Evolutionary conservation across 768 basidiomycete genomes (phyloP).

Genomic region (Boletus edulis): DNA sequence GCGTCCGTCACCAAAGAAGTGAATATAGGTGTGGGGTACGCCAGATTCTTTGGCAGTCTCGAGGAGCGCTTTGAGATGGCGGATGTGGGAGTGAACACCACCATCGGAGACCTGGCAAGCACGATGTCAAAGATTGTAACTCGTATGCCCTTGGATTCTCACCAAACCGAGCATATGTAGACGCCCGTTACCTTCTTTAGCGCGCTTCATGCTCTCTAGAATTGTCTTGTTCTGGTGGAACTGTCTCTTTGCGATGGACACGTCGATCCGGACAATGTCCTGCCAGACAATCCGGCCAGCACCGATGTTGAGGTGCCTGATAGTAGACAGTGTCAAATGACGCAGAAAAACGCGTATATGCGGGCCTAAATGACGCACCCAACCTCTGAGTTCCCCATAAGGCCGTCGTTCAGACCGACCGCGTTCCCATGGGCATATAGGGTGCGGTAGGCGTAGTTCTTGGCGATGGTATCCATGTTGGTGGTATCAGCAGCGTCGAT

Average conservation of each 20-base stretch:
- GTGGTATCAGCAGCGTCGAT: conserved; percentile 82
- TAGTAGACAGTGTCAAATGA: background rate
- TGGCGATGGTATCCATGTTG: conserved; percentile 86
- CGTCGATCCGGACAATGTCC: conserved; percentile 94
- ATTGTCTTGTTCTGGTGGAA: conserved; percentile 81
- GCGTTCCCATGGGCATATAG: conserved; percentile 88
- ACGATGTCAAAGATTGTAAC: conserved; percentile 1
- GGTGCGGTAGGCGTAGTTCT: conserved; percentile 67
- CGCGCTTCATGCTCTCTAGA: conserved; percentile 68
- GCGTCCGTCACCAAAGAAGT: conserved; percentile 94
- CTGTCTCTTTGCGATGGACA: conserved; percentile 82
- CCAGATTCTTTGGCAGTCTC: conserved; percentile 85
- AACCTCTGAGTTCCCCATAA: conserved; percentile 98
- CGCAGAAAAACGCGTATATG: background rate
- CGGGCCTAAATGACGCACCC: conserved; percentile 55
- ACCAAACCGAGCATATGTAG: conserved; percentile 90
- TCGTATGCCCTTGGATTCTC: conserved; percentile 21
- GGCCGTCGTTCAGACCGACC: conserved; percentile 87
- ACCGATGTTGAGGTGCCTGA: conserved; percentile 92
- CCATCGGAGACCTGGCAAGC: conserved; percentile 78
- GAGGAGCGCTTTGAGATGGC: conserved; percentile 85
- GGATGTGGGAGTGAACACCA: conserved; percentile 95
- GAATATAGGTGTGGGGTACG: conserved; percentile 84
- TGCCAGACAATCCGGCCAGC: conserved; percentile 97
- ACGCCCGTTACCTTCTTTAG: conserved; percentile 80